Percentiles rank a stretch among this genome's conserved stretches.
These are phyloP conservation scores for Aegilops bicornis DNA, from an alignment of 176 grass and related monocot species.

Conservation along the genomic window DNA sequence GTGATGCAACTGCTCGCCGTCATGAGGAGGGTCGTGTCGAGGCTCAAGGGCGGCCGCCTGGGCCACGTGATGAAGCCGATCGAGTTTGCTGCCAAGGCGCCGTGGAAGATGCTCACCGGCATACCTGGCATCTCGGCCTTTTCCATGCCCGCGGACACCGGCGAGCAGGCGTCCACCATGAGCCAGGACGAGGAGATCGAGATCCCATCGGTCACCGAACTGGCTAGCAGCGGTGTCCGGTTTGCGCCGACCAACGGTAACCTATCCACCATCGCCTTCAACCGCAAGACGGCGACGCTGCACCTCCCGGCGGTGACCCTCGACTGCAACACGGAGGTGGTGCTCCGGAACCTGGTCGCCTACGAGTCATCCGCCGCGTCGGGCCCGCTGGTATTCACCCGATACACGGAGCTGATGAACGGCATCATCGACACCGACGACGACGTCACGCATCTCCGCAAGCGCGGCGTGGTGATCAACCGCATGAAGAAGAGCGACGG, in stretches of 20 bases:
- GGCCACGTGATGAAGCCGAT: slow-evolving; percentile 26
- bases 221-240: slow-evolving; percentile 44
- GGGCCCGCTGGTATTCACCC: slow-evolving; percentile 62
- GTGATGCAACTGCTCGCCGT: slow-evolving; percentile 46
- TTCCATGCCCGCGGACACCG: slow-evolving; percentile 26
- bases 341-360: slow-evolving; percentile 76
- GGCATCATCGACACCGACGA: slow-evolving; percentile 76
- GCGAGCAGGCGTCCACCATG: slow-evolving; percentile 12
- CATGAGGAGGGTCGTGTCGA: slow-evolving; percentile 36
- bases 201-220: slow-evolving; percentile 76
- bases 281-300: slow-evolving; percentile 54
- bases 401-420: slow-evolving; percentile 93
- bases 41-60: slow-evolving; percentile 31
- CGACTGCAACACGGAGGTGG: slow-evolving; percentile 63
- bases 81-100: slow-evolving; percentile 53
- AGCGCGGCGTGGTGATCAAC: slow-evolving; percentile 59
- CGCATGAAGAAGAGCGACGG: slow-evolving; percentile 75
- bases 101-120: slow-evolving; percentile 73
- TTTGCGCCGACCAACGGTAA: slow-evolving; percentile 53
- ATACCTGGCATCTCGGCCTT: slow-evolving; percentile 59
- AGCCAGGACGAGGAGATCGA: slow-evolving; percentile 62
- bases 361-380: slow-evolving; percentile 61
- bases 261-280: slow-evolving; percentile 53
- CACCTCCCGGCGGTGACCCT: slow-evolving; percentile 55
- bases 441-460: slow-evolving; percentile 58